Conservation (phyloP, 495 filamentous ascomycete species). For the Podospora appendiculata region DNA sequence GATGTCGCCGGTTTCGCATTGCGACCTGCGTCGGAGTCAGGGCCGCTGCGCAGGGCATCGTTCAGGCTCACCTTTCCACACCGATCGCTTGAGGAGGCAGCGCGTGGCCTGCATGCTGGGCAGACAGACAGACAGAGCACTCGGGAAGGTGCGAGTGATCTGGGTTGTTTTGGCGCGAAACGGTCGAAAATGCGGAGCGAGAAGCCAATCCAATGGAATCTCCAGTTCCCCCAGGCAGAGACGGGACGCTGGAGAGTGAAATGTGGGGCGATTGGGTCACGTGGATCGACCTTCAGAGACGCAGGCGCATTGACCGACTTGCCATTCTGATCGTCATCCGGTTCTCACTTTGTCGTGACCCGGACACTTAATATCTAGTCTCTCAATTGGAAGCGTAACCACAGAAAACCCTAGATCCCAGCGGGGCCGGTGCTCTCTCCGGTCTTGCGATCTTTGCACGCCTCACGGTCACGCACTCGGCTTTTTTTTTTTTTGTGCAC, state of each 20-base stretch:
- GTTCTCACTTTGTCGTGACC: no score
- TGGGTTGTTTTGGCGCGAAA: not conserved
- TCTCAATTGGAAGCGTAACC: no score
- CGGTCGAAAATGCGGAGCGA: not conserved
- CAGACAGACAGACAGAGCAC: not conserved
- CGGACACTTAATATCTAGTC: no score
- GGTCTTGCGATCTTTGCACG: no score
- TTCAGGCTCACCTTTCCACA: constrained; percentile 46
- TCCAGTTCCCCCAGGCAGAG: no score
- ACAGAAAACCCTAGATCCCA: no score
- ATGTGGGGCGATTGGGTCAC: not conserved
- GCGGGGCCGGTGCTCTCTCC: no score
- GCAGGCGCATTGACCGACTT: not conserved
- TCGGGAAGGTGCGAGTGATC: not conserved
- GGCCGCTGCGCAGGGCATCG: no score
- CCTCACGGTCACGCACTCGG: no score
- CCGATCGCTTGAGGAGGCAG: constrained; percentile 45
- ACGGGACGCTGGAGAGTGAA: not conserved
- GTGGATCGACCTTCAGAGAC: not conserved
- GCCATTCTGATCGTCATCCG: not conserved
- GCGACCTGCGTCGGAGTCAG: no score
- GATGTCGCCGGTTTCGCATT: not conserved
- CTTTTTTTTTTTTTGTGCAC: no score
- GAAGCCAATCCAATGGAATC: no score
- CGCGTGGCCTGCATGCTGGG: constrained; percentile 47